Evolutionary conservation across 1,284 basidiomycete genomes (phyloP).

Genomic region (Rhodotorula sp.): DNA sequence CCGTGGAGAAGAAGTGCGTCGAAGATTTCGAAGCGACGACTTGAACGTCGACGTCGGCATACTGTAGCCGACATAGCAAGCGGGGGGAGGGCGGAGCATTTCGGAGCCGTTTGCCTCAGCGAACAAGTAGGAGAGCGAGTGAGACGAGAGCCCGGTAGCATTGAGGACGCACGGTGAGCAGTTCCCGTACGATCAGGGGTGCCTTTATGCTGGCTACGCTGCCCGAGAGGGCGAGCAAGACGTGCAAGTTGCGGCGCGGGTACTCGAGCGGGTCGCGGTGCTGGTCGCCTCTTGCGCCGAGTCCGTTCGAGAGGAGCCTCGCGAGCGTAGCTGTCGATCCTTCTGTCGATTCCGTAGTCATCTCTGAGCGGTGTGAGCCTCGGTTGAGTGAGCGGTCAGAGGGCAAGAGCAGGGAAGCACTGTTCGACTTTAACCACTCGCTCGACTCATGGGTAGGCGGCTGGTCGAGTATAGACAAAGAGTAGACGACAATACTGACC

Average conservation of each 20-base stretch:
- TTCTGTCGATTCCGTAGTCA: not conserved
- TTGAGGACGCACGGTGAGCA: constrained; percentile 61
- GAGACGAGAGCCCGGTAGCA: too few relatives aligned
- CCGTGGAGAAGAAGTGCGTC: constrained; percentile 69
- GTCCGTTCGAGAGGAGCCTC: constrained; percentile 34
- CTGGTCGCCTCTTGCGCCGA: constrained; percentile 39
- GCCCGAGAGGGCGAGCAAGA: constrained; percentile 82
- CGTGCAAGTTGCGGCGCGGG: constrained; percentile 53
- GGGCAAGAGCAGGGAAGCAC: constrained; percentile 7
- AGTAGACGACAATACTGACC: not conserved
- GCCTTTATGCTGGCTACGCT: constrained; percentile 93
- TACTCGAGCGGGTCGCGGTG: constrained; percentile 34
- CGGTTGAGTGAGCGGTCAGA: not conserved
- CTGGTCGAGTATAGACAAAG: rapidly evolving
- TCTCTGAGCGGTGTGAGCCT: not conserved
- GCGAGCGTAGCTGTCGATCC: not conserved
- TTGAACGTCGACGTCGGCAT: constrained; percentile 71
- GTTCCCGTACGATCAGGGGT: constrained; percentile 76
- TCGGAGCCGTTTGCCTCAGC: not conserved
- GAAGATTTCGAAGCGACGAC: constrained; percentile 78
- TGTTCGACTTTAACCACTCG: not conserved
- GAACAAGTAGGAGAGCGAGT: too few relatives aligned
- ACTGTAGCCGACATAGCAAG: constrained; percentile 52
- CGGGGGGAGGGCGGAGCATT: not conserved
- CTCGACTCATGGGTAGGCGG: constrained; percentile 5